These are phyloP conservation scores for Monilinia polystroma DNA, from an alignment of 2,329 filamentous ascomycete genomes.

Conservation along the genomic window DNA sequence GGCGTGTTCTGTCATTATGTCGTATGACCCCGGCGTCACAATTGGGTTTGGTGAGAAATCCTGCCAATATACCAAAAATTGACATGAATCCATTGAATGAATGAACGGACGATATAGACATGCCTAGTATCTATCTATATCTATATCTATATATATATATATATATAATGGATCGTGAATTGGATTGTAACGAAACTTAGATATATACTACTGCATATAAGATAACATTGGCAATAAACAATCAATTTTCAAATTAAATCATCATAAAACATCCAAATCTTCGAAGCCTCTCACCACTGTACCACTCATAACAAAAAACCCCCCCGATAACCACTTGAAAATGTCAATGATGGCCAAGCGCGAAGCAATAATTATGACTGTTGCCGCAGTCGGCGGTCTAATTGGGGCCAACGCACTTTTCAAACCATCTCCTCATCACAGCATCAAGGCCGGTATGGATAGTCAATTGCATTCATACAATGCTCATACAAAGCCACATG, in stretches of 20 bases:
- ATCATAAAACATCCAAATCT: background rate
- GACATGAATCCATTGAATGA: background rate
- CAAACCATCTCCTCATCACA: constrained; percentile 15
- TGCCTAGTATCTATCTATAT: no score
- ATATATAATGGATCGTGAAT: background rate
- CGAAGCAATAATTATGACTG: constrained; percentile 17
- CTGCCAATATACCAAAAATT: background rate
- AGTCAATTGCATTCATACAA: constrained; percentile 13
- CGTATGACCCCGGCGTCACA: constrained; percentile 9
- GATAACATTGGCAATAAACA: background rate
- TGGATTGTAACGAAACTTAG: no score
- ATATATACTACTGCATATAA: background rate
- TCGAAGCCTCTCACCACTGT: background rate
- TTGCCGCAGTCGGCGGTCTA: constrained; percentile 13
- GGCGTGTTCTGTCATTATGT: constrained; percentile 21
- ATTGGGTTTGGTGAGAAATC: background rate
- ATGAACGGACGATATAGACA: no score
- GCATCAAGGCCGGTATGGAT: constrained; percentile 20
- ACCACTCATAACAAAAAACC: background rate
- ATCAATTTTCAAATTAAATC: background rate
- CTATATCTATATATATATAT: background rate
- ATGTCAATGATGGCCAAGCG: constrained; percentile 18
- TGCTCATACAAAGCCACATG: constrained; percentile 8
- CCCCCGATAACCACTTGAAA: background rate
- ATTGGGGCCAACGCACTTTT: constrained; percentile 19